A percentile compares a stretch with the other conserved stretches of the same genome.
These are phyloP conservation scores for Thelephora ganbajun DNA, from an alignment of 768 basidiomycete genomes.

Conservation along the genomic window DNA sequence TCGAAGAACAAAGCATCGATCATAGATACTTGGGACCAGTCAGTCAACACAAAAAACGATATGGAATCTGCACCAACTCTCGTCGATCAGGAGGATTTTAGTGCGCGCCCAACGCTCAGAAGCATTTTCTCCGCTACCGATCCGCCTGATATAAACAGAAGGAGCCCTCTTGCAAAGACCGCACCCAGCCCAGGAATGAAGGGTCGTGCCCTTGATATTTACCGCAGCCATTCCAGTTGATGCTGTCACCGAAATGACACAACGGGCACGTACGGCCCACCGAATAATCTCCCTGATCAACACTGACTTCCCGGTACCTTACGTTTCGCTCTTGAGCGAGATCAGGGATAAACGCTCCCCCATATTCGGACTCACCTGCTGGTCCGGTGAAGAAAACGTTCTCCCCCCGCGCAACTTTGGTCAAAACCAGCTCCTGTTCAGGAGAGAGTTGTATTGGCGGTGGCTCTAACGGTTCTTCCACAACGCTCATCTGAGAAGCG, in stretches of 20 bases:
- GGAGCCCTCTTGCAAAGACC: slow-evolving; percentile 33
- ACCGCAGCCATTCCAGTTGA: slow-evolving; percentile 54
- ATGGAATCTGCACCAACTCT: slow-evolving; percentile 25
- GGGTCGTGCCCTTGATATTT: slow-evolving; percentile 54
- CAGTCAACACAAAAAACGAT: background rate
- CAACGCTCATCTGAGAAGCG: background rate
- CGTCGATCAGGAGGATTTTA: slow-evolving; percentile 50
- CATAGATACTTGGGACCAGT: slow-evolving; percentile 41
- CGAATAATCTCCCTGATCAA: slow-evolving; percentile 41
- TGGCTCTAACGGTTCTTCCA: slow-evolving; percentile 1
- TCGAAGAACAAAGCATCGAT: slow-evolving; percentile 52
- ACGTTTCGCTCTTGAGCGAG: background rate
- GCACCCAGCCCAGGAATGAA: slow-evolving; percentile 49
- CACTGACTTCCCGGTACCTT: slow-evolving; percentile 54
- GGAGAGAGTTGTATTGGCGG: slow-evolving; percentile 26
- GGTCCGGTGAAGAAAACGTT: slow-evolving; percentile 57
- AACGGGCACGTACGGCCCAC: slow-evolving; percentile 6
- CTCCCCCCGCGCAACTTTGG: slow-evolving; percentile 38
- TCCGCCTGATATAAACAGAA: slow-evolving; percentile 30
- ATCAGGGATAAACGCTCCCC: background rate
- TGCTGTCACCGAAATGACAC: slow-evolving; percentile 38
- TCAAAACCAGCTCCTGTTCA: slow-evolving; percentile 36
- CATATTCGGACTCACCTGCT: slow-evolving; percentile 30
- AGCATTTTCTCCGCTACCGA: slow-evolving; percentile 39
- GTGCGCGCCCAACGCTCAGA: slow-evolving; percentile 41